Evolutionary conservation across 2,329 filamentous ascomycete species (phyloP), one percentile per base, ranked within the genome.

Genomic region (Colletotrichum sp.): DNA sequence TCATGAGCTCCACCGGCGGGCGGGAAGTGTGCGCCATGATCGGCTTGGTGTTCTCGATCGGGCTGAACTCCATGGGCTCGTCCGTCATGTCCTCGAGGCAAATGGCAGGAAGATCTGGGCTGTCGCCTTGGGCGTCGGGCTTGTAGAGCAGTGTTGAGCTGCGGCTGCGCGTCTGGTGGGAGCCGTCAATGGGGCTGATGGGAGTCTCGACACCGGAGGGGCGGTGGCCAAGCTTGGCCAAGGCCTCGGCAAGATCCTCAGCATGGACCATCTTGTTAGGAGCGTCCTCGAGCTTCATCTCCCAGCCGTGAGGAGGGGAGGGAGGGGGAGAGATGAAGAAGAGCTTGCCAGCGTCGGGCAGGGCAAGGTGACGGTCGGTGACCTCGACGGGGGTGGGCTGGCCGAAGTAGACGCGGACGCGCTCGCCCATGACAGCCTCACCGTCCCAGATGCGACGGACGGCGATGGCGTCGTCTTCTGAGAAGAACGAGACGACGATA

Each of bases 401-500:
- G 79, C 93, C 92, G 79, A 93, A 94, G 86, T 93, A 96, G 79
- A 95, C 90, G 78, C 90, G 90, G 80, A 93, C 90, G 70, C 89
- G 88, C 83, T 93, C 89, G 80, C 94, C 94, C 85, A 96, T 90
- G 78, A 96, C 89, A 28, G 87, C 87, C 85, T 96, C 93, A 80
- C 93, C 93, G 80, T 97, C 94, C 85, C 95, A 94, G 71, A 93
- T 88, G 78, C 91, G 88, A 77, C 94, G 93, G 71, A 96, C 93
- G 71, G 88, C 87, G 79, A 95, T 92, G 72, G 95, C 94, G 70
- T 93, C 91, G 69, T 93, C 90, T 80, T 90, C 88, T 76, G 92
- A 91, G 84, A 90, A 93, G 88, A 97, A 96, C 79, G 94, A 95
- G 76, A 94, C 91, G 79, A 96, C 89, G 81, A 97, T 95, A 83